Evolutionary conservation across 1,284 basidiomycete genomes (phyloP).

Genomic region (Apiotrichum porosum): DNA sequence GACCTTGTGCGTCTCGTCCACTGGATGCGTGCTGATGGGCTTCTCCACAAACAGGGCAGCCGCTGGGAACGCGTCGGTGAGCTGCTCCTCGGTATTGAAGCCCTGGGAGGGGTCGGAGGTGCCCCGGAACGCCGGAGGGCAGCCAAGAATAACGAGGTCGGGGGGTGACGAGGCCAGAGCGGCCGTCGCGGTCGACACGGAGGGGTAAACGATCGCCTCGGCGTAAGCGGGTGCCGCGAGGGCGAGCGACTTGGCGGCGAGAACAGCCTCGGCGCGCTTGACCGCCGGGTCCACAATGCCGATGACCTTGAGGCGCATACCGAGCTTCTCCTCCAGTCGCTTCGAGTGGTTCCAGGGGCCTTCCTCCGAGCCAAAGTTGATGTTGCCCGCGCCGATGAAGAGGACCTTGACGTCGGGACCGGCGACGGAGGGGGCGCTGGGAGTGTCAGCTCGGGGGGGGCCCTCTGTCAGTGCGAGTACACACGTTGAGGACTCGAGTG

Average conservation of each 20-base stretch:
- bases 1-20: constrained; percentile 53
- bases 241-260: constrained; percentile 79
- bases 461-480: too few species aligned
- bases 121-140: constrained; percentile 85
- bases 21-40: constrained; percentile 10
- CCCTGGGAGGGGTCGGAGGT: constrained; percentile 61
- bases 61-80: constrained; percentile 76
- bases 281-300: constrained; percentile 83
- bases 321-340: constrained; percentile 85
- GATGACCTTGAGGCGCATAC: constrained; percentile 83
- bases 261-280: constrained; percentile 68
- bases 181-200: constrained; percentile 51
- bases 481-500: too few species aligned
- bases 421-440: too few species aligned
- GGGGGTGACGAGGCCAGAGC: constrained; percentile 5
- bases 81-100: constrained; percentile 58
- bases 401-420: constrained; percentile 46
- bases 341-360: constrained; percentile 68
- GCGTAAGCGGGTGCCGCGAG: constrained; percentile 86
- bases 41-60: constrained; percentile 86
- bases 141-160: constrained; percentile 45
- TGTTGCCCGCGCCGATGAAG: constrained; percentile 21
- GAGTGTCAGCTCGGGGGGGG: too few species aligned
- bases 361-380: constrained; percentile 23
- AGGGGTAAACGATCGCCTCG: constrained; percentile 75